Conservation (phyloP, 371 early-diverging fungal genomes). For the Lichtheimia ramosa region DNA sequence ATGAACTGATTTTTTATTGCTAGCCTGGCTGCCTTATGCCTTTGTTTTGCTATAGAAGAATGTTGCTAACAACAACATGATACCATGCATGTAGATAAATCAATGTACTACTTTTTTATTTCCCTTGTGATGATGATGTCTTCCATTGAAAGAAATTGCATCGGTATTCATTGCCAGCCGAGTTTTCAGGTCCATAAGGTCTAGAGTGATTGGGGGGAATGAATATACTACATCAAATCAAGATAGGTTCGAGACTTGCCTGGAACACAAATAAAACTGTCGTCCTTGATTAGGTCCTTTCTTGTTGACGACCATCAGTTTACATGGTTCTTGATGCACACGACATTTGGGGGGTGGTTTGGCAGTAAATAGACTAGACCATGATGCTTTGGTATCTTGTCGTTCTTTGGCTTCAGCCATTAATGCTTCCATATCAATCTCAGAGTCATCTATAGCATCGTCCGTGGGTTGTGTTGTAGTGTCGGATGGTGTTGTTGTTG, state of each 20-base stretch:
- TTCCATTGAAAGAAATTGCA: constrained; percentile 40
- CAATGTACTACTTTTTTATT: no score
- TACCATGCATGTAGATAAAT: background rate
- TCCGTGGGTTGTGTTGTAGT: constrained; percentile 3
- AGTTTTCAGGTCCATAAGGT: constrained; percentile 16
- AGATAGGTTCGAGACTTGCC: constrained; percentile 31
- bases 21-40: constrained; percentile 30
- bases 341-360: constrained; percentile 57
- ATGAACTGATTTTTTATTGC: constrained; percentile 6
- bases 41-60: constrained; percentile 27
- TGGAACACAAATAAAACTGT: constrained; percentile 69
- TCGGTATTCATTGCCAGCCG: constrained; percentile 23
- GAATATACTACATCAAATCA: background rate
- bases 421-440: constrained; percentile 12
- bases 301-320: constrained; percentile 66
- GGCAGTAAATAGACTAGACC: constrained; percentile 61
- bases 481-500: background rate
- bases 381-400: constrained; percentile 35
- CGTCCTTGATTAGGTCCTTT: constrained; percentile 75
- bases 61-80: constrained; percentile 14
- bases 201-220: constrained; percentile 13
- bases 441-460: constrained; percentile 2
- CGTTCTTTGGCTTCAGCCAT: constrained; percentile 19
- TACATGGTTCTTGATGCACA: constrained; percentile 66
- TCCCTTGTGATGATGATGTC: background rate